Conservation (phyloP, 2,329 filamentous ascomycete species). For the Neonectria ditissima region DNA sequence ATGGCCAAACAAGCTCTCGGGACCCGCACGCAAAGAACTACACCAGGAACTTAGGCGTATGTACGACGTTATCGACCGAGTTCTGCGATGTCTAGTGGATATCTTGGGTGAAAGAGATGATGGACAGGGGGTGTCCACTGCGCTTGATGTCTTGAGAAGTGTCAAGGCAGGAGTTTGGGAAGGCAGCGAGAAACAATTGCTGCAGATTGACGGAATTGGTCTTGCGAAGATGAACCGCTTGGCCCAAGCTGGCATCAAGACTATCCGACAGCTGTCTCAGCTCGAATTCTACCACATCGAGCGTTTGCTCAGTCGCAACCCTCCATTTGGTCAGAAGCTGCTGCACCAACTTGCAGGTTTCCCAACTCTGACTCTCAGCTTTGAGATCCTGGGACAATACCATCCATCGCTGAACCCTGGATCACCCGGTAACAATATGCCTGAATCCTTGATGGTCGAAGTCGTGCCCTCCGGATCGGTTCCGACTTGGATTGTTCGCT, state of each 20-base stretch:
- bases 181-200: slow-evolving; percentile 81
- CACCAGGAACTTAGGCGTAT: slow-evolving; percentile 48
- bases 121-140: slow-evolving; percentile 73
- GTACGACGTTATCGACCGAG: slow-evolving; percentile 48
- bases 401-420: neutral
- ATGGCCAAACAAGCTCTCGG: slow-evolving; percentile 63
- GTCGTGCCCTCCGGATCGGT: neutral
- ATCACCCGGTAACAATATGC: neutral
- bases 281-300: slow-evolving; percentile 81
- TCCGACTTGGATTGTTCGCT: slow-evolving; percentile 63
- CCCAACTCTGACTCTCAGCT: slow-evolving; percentile 65
- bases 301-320: slow-evolving; percentile 79
- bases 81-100: slow-evolving; percentile 54
- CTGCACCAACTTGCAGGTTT: slow-evolving; percentile 75
- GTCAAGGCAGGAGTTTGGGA: slow-evolving; percentile 85
- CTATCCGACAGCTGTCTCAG: slow-evolving; percentile 75
- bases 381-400: slow-evolving; percentile 48
- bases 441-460: neutral
- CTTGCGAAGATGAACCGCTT: slow-evolving; percentile 81
- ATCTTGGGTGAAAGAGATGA: slow-evolving; percentile 62
- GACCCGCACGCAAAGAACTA: slow-evolving; percentile 49
- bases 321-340: slow-evolving; percentile 82
- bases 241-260: slow-evolving; percentile 75
- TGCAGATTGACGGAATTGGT: slow-evolving; percentile 85
- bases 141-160: slow-evolving; percentile 82